Base-by-base conservation (phyloP, 106 monocot genomes). In the Hemerocallis citrina region DNA sequence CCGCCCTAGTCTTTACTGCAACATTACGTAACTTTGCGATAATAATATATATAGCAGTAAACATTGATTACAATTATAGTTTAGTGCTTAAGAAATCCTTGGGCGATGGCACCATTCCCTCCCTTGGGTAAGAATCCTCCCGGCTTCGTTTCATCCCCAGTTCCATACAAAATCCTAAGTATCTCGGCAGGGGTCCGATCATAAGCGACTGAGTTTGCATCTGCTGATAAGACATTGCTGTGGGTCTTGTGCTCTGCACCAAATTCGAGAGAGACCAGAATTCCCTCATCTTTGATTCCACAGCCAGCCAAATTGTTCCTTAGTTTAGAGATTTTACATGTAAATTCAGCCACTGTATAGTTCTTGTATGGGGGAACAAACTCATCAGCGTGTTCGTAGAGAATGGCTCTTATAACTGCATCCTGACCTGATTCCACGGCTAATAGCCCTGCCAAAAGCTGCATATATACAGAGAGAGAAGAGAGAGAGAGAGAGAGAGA, bases 381-480 rank as follows among this genome's bases (percentile, higher is more conserved):
- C 42, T 6, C 3, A 33, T 5, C 13, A 12, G 44, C 52, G 3
- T 55, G 20, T 66, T 75, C 61, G 67, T 80, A 92, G 0, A 92
- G 77, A 39, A 72, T 14, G 2, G 44, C 28, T 2, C 92, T 62
- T 40, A 92, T 83, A 29, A 92, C 73, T 1, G 92, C 92, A 33
- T 92, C 86, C 34, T 92, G 92, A 0, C 68, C 92, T 0, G 92
- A 64, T 49, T 92, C 92, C 59, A 92, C 92, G 0, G 57, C 87
- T 34, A 92, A 22, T 3, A 92, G 69, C 16, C 83, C 86, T 0
- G 85, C 90, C 79, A 90, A 30, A 71, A 84, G 39, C 84, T 84
- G 16, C 74, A 56, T n/a, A n/a, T n/a, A n/a, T n/a, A n/a, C n/a
- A n/a, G n/a, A n/a, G n/a, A n/a, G n/a, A n/a, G n/a, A n/a, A n/a